Base-by-base conservation (phyloP, 139 green algal species). In the Picochlorum sp. region DNA sequence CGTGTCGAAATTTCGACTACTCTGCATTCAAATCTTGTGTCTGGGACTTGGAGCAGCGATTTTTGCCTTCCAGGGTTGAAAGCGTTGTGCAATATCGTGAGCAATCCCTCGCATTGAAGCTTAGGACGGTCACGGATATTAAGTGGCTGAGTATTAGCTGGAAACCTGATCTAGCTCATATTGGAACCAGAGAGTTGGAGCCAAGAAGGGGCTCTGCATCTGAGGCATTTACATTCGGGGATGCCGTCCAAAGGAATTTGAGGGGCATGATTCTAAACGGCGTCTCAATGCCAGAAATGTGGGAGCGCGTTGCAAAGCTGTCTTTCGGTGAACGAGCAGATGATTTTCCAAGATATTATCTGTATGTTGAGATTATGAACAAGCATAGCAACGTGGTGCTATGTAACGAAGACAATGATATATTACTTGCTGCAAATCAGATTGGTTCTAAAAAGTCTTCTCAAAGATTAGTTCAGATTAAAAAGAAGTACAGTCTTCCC, bases 141-240 rank as follows among this genome's bases (percentile, higher is more conserved):
- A 75, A 65, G 50, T 93, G 86, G 86, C 69, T 95, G 69, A 78
- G 86, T 44, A 61, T 95, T 4, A 79, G 65, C 45, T 94, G 85
- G 85, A 79, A 95, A 68, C 76, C 82, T 10, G 49, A 56, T 8
- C 76, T 69, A 20, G 82, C 70, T 16, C 60, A 71, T 63, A 57
- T 78, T 64, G 61, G 61, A 6, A 62, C 66, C 18, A 56, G 82
- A 26, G 66, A 67, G 10, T 58, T 63, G 4, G 57, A 41, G 3
- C 71, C 75, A 7, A 30, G 59, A 8, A 41, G 75, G 9, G 75
- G 77, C 37, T 50, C 60, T 4, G 67, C 66, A 9, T 45, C 75
- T n/a, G 70, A 84, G 34, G 63, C 60, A 15, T 83, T 73, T 52
- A 60, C 70, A 8, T 80, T 84, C 64, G 77, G 77, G 38, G 52